Percentiles rank a stretch among this genome's conserved stretches.
Evolutionary conservation across 495 filamentous ascomycete species (phyloP).

Genomic region (Xylaria bambusicola): DNA sequence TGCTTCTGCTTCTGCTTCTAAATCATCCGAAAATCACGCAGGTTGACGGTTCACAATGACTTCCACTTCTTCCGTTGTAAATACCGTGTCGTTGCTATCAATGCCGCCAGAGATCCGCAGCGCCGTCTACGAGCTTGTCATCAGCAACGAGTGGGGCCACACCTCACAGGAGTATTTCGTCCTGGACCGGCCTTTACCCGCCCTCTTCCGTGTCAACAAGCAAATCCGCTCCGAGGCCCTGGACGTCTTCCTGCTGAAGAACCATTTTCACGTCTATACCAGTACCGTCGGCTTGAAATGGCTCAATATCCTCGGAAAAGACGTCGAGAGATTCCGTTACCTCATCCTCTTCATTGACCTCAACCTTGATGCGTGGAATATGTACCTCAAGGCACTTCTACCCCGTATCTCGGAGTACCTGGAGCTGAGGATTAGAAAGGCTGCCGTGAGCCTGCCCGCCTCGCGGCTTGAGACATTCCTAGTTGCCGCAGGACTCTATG

Average conservation of each 20-base stretch:
- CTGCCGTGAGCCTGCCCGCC: constrained; percentile 2
- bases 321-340: constrained; percentile 16
- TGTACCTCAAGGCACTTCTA: constrained; percentile 12
- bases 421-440: constrained; percentile 11
- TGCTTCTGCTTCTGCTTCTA: too few relatives aligned
- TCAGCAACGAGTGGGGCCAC: constrained; percentile 9
- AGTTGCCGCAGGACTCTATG: neutral
- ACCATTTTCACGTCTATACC: constrained; percentile 20
- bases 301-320: constrained; percentile 11
- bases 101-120: constrained; percentile 18
- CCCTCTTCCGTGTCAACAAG: constrained; percentile 20
- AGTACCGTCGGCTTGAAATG: constrained; percentile 13
- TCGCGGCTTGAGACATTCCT: neutral
- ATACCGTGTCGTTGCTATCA: constrained; percentile 1
- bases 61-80: neutral
- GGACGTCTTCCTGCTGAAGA: constrained; percentile 18
- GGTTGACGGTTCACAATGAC: neutral
- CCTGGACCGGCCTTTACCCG: constrained; percentile 15
- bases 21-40: too few relatives aligned
- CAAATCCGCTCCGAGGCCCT: constrained; percentile 19
- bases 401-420: neutral
- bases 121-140: constrained; percentile 7
- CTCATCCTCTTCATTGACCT: constrained; percentile 17
- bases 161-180: constrained; percentile 15
- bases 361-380: constrained; percentile 6